phyloP scores from a whole-genome alignment of 2,329 filamentous ascomycete species.

The Boeremia lycopersici region DNA sequence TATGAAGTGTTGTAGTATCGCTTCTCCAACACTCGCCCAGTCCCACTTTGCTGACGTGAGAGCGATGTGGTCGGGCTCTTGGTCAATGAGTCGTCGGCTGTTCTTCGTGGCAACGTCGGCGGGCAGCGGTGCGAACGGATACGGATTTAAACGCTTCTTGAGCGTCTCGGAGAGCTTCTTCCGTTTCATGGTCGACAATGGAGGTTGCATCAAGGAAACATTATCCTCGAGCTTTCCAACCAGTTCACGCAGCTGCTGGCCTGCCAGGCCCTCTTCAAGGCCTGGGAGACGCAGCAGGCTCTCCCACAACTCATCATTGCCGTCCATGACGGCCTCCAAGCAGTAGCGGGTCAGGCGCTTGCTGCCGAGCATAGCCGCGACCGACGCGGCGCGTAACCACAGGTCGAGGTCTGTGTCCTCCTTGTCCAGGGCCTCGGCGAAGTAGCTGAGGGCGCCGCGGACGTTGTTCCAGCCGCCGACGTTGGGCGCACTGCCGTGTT shows the following conservation, averaged over 20 bases:
- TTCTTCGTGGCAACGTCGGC: constrained; percentile 39
- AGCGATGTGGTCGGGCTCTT: constrained; percentile 45
- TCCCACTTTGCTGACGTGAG: constrained; percentile 47
- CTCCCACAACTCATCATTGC: constrained; percentile 63
- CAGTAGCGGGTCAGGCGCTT: constrained; percentile 66
- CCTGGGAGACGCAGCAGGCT: constrained; percentile 63
- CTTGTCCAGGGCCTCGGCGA: constrained; percentile 67
- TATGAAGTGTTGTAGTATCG: constrained; percentile 52
- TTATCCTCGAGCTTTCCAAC: constrained; percentile 60
- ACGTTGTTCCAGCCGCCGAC: constrained; percentile 31
- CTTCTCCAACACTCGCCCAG: constrained; percentile 58
- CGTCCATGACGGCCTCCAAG: constrained; percentile 67
- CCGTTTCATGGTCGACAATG: constrained; percentile 55
- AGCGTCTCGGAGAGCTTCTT: constrained; percentile 59
- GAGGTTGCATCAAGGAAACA: constrained; percentile 59
- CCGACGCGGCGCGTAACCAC: constrained; percentile 65
- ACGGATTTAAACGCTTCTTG: constrained; percentile 61
- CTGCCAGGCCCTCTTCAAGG: constrained; percentile 46
- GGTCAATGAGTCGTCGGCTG: constrained; percentile 20
- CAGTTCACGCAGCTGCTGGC: constrained; percentile 48
- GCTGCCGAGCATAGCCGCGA: constrained; percentile 63
- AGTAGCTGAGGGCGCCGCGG: constrained; percentile 54
- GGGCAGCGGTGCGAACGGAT: constrained; percentile 49
- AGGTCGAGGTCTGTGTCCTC: constrained; percentile 69
- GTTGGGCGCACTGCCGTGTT: constrained; percentile 46